These are phyloP conservation scores for Hypoxylon lienhwacheense DNA, from an alignment of 495 filamentous ascomycete genomes.

Conservation along the genomic window DNA sequence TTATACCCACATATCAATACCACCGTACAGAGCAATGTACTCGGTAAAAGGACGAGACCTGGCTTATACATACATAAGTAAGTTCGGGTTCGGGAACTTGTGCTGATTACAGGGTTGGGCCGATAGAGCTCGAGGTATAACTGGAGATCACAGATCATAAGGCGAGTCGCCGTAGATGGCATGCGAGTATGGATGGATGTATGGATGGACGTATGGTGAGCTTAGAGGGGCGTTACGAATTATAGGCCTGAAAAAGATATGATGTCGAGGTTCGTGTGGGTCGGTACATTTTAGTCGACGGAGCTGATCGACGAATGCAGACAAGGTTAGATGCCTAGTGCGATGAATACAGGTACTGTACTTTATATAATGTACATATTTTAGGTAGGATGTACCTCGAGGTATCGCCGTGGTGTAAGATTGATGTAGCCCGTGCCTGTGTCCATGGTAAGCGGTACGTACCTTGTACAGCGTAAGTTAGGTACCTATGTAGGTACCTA, in stretches of 20 bases:
- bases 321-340: too few species aligned
- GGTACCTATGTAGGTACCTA: not conserved
- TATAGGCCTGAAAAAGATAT: slow-evolving; percentile 19
- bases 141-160: slow-evolving; percentile 33
- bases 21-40: slow-evolving; percentile 23
- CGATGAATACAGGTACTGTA: too few species aligned
- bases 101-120: slow-evolving; percentile 24
- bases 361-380: too few species aligned
- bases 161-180: slow-evolving; percentile 22
- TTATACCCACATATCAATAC: too few species aligned
- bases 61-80: not conserved
- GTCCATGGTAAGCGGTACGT: not conserved
- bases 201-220: slow-evolving; percentile 4
- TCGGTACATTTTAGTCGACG: slow-evolving; percentile 32
- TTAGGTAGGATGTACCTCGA: too few species aligned
- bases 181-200: not conserved
- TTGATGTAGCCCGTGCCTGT: slow-evolving; percentile 25
- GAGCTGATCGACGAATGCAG: slow-evolving; percentile 35
- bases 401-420: slow-evolving; percentile 19
- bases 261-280: slow-evolving; percentile 25
- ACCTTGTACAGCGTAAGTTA: not conserved
- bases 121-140: slow-evolving; percentile 25
- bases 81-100: slow-evolving; percentile 10
- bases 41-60: slow-evolving; percentile 21
- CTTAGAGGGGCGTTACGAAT: slow-evolving; percentile 4